Percentiles rank a stretch among this genome's conserved stretches.
Evolutionary conservation across 139 green algal genomes (phyloP).

Genomic region (Chlorella vulgaris): DNA sequence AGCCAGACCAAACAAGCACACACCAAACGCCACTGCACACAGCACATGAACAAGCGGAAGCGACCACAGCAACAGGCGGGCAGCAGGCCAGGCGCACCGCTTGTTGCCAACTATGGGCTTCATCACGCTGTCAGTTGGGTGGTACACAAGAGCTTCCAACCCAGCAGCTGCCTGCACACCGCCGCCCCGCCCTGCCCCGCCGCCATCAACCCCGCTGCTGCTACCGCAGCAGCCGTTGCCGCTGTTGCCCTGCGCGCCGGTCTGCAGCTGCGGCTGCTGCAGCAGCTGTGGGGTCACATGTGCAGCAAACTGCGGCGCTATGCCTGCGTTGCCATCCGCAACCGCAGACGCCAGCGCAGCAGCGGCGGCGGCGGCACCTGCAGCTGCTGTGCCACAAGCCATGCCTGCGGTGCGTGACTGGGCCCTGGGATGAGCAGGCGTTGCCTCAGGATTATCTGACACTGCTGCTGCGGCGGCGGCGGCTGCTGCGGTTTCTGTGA

Average conservation of each 20-base stretch:
- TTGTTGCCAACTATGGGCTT: constrained; percentile 93
- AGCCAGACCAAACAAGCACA: not conserved
- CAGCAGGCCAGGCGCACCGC: constrained; percentile 56
- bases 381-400: not conserved
- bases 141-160: constrained; percentile 75
- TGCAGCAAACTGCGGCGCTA: not conserved
- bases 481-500: no score
- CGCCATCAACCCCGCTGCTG: constrained; percentile 10
- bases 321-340: no score
- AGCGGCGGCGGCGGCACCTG: not conserved
- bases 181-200: not conserved
- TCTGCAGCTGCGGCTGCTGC: not conserved
- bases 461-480: not conserved
- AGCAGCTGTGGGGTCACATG: not conserved
- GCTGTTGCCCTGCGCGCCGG: not conserved
- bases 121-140: constrained; percentile 77
- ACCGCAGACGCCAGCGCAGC: not conserved
- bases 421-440: not conserved
- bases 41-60: not conserved
- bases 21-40: not conserved
- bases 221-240: not conserved
- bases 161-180: constrained; percentile 11
- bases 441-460: not conserved
- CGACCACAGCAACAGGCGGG: not conserved
- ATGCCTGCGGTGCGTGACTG: not conserved